Evolutionary conservation across 306 rosid genomes (phyloP), one percentile per base, ranked within the genome.

Genomic region (Phaseolus lunatus): DNA sequence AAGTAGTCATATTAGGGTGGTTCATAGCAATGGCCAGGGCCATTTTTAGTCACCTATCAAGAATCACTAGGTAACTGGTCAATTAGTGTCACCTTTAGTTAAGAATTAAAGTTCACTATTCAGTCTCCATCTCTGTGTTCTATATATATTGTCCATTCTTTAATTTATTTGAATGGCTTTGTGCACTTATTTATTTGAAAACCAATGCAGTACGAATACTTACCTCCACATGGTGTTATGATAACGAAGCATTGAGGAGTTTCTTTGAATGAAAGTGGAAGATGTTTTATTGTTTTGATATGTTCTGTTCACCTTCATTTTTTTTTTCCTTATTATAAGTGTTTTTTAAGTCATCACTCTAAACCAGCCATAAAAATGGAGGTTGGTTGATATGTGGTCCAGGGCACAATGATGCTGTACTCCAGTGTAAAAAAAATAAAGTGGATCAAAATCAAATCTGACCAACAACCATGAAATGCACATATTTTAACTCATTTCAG

Each of bases 281-380:
- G 70, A 27, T 24, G 16, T n/a, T 67, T 54, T 56, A 52, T 18
- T 65, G n/a, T 47, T 53, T 33, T 33, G 9, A 4, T 26, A 12
- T 57, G 15, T 1, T 14, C 26, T 20, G 37, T 33, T 77, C 18
- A 24, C 31, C 54, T 56, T 67, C 61, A 45, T 59, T 22, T 69
- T 49, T n/a, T 16, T 78, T 69, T 56, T 43, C 48, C 13, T 56
- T 31, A 57, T 14, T 57, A 27, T 19, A 59, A 45, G 16, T 4
- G 26, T 65, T 43, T 22, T 7, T 54, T 41, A 43, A 20, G 33
- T 33, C 9, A 45, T 27, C 81, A 44, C 16, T 44, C 44, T n/a
- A 27, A 74, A 75, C 62, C 65, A 48, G 67, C 59, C 59, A 75
- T 18, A 23, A 9, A 75, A 75, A 68, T 18, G 24, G 78, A 69